A percentile compares a stretch with the other conserved stretches of the same genome.
Conservation (phyloP, 1,139 yeast genomes). For the Hansenula lynferdii region DNA sequence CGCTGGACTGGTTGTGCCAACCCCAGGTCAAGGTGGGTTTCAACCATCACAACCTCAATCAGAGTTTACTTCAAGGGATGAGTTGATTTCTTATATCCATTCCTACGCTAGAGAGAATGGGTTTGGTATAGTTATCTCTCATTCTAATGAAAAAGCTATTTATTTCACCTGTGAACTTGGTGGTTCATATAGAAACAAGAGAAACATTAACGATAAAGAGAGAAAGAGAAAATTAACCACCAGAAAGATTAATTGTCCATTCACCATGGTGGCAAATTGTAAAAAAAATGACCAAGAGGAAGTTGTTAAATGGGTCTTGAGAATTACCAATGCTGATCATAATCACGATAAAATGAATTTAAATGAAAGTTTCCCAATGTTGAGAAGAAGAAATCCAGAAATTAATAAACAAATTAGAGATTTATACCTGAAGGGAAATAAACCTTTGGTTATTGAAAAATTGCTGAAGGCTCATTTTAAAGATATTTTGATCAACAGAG, state of each 20-base stretch:
- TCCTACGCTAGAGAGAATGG: constrained; percentile 24
- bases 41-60: constrained; percentile 20
- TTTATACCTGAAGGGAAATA: constrained; percentile 22
- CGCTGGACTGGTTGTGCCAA: constrained; percentile 6
- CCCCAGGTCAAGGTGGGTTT: constrained; percentile 5
- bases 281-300: constrained; percentile 23
- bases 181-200: constrained; percentile 24
- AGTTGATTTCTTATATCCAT: constrained; percentile 21
- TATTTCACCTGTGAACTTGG: constrained; percentile 25
- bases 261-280: constrained; percentile 25
- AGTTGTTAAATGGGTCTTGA: constrained; percentile 20
- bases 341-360: constrained; percentile 24
- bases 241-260: constrained; percentile 25
- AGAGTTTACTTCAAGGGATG: constrained; percentile 19
- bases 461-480: constrained; percentile 19
- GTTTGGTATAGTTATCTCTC: constrained; percentile 26
- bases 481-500: constrained; percentile 23
- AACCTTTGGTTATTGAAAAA: constrained; percentile 24
- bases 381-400: constrained; percentile 26
- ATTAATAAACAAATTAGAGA: constrained; percentile 25
- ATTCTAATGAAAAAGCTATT: constrained; percentile 25
- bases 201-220: constrained; percentile 24
- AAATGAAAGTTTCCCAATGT: constrained; percentile 24
- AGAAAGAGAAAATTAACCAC: constrained; percentile 24
- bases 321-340: constrained; percentile 22